phyloP scores from a whole-genome alignment of 257 asterid species.

The Penstemon newberryi region DNA sequence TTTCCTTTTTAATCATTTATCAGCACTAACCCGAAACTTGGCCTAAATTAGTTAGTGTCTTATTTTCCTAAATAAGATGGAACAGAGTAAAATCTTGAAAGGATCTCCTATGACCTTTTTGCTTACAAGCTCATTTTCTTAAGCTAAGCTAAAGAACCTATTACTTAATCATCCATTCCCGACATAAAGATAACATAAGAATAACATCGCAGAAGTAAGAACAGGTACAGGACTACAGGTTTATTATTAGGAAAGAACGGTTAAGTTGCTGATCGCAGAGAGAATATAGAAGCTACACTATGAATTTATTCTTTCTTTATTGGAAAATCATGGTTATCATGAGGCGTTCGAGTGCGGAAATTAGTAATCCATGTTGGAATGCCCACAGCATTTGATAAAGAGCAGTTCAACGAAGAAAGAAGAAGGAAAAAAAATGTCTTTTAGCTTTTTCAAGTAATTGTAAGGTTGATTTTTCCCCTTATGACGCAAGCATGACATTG shows the following conservation, averaged over 20 bases:
- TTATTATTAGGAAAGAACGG: slow-evolving; percentile 1
- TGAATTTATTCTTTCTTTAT: not conserved
- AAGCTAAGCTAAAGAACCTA: not conserved
- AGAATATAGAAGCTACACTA: not conserved
- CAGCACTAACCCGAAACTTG: not conserved
- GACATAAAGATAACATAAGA: not conserved
- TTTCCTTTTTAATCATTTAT: not conserved
- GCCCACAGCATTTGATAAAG: not conserved
- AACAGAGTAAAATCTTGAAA: not conserved
- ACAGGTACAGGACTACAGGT: not conserved
- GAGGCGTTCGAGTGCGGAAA: slow-evolving; percentile 2
- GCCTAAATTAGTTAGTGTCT: not conserved
- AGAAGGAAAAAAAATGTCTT: not conserved
- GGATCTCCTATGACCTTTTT: not conserved
- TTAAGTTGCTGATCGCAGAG: not conserved
- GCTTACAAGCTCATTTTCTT: slow-evolving; percentile 1
- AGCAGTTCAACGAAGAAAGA: slow-evolving; percentile 6
- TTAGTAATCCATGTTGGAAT: not conserved
- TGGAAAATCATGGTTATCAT: slow-evolving; percentile 1
- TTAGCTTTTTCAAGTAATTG: not conserved
- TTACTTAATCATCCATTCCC: not conserved
- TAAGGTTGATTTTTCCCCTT: not conserved
- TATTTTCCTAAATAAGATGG: not conserved
- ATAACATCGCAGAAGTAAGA: not conserved
- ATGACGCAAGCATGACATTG: slow-evolving; percentile 5